These are phyloP conservation scores for Hypoxylon sp. DNA, from an alignment of 2,329 filamentous ascomycete genomes.

Conservation along the genomic window DNA sequence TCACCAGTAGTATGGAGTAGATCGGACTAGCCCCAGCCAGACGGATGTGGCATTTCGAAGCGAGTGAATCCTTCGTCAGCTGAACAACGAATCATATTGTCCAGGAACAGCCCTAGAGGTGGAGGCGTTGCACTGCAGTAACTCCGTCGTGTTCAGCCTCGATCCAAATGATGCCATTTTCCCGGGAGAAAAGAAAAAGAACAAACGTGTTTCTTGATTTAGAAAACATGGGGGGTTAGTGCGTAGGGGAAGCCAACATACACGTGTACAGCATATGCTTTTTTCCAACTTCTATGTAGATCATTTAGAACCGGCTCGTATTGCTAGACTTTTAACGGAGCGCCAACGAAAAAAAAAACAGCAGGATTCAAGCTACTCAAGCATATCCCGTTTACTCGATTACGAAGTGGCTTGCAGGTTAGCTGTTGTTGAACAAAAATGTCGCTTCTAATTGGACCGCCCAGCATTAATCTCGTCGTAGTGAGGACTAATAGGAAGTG, in stretches of 20 bases:
- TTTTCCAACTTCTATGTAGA: constrained; percentile 5
- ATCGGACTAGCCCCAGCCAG: constrained; percentile 9
- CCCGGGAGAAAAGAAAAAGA: constrained; percentile 3
- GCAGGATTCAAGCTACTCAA: neutral
- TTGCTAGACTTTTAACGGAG: neutral
- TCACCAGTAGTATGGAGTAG: constrained; percentile 17
- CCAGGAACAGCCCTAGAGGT: constrained; percentile 32
- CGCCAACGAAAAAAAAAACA: neutral
- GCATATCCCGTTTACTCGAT: neutral
- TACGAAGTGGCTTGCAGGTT: constrained; percentile 1
- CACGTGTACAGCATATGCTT: constrained; percentile 9
- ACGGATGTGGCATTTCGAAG: neutral
- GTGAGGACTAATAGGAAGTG: constrained; percentile 18
- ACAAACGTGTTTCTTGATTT: constrained; percentile 26
- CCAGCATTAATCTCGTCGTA: neutral
- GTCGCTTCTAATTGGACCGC: neutral
- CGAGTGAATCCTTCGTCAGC: constrained; percentile 12
- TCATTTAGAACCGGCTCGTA: neutral
- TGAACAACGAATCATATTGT: constrained; percentile 21
- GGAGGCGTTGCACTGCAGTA: neutral
- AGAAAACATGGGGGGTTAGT: constrained; percentile 1
- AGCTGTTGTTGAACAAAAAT: neutral
- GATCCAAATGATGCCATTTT: neutral
- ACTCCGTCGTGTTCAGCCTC: constrained; percentile 22
- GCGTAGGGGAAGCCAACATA: neutral